These are phyloP conservation scores for Candolleomyces aberdarensis DNA, from an alignment of 768 basidiomycete genomes.

Conservation along the genomic window DNA sequence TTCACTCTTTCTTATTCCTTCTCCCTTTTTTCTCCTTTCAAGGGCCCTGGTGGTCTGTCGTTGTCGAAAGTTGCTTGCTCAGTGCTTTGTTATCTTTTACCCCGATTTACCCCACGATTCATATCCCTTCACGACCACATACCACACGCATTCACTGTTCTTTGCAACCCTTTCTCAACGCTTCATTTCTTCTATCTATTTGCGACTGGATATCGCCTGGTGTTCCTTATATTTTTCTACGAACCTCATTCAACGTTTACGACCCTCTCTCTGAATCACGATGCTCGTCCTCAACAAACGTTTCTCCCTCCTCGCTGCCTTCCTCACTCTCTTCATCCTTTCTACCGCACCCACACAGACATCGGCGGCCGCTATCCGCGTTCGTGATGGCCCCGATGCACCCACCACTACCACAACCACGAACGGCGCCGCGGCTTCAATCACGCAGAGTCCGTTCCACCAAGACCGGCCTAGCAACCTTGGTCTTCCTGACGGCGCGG, in stretches of 20 bases:
- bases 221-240: background rate
- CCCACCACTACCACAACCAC: background rate
- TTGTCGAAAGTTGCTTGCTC: background rate
- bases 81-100: background rate
- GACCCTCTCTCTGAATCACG: background rate
- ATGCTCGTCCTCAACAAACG: constrained; percentile 5
- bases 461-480: constrained; percentile 4
- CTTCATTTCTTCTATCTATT: background rate
- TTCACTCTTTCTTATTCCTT: background rate
- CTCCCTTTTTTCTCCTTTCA: constrained; percentile 1
- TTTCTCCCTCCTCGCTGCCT: background rate
- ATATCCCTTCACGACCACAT: background rate
- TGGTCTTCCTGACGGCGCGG: constrained; percentile 1
- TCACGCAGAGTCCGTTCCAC: constrained; percentile 1
- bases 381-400: background rate
- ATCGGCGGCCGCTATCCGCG: background rate
- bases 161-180: background rate
- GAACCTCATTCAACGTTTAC: background rate
- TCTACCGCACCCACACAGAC: background rate
- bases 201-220: constrained; percentile 2
- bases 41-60: constrained; percentile 10
- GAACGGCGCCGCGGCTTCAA: background rate
- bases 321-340: constrained; percentile 7
- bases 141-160: background rate
- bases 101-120: background rate